phyloP scores from a whole-genome alignment of 352 stramenopile genomes.

The Pythium vanterpoolii region DNA sequence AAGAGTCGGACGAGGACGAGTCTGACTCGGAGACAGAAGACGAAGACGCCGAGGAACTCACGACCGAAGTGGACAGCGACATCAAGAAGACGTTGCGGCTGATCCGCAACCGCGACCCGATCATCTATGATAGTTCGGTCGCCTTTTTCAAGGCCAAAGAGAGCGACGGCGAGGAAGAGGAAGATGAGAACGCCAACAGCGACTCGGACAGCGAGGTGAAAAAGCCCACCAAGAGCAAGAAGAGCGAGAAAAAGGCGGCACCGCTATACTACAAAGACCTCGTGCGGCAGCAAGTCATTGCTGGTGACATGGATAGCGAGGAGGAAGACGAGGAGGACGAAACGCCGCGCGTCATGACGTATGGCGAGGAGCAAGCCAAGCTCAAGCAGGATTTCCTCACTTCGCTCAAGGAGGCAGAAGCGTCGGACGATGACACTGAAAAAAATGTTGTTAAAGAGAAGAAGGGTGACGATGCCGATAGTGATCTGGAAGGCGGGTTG shows the following conservation, averaged over 20 bases:
- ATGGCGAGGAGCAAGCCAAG: slow-evolving; percentile 64
- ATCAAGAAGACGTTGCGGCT: slow-evolving; percentile 86
- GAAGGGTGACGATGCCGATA: slow-evolving; percentile 66
- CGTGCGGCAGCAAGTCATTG: slow-evolving; percentile 93
- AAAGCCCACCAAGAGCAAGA: slow-evolving; percentile 24
- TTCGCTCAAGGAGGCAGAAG: slow-evolving; percentile 32
- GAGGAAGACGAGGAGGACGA: slow-evolving; percentile 60
- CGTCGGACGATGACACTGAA: slow-evolving; percentile 21
- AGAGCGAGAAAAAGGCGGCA: slow-evolving; percentile 32
- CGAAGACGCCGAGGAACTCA: slow-evolving; percentile 81
- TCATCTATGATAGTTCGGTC: slow-evolving; percentile 90
- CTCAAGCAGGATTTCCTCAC: slow-evolving; percentile 68
- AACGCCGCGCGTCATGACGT: slow-evolving; percentile 43
- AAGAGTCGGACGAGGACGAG: slow-evolving; percentile 51
- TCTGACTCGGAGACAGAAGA: slow-evolving; percentile 82
- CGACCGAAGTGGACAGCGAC: slow-evolving; percentile 61
- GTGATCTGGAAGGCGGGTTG: slow-evolving; percentile 60
- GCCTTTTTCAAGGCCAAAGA: slow-evolving; percentile 84
- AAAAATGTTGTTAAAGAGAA: not conserved
- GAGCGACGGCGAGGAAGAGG: slow-evolving; percentile 24
- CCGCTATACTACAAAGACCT: slow-evolving; percentile 95
- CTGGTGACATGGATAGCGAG: slow-evolving; percentile 65
- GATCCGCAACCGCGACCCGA: slow-evolving; percentile 89
- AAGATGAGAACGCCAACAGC: too few species aligned
- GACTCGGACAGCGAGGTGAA: slow-evolving; percentile 25